Percentiles rank a stretch among this genome's conserved stretches.
These are phyloP conservation scores for Diplocarpon rosae DNA, from an alignment of 2,329 filamentous ascomycete species.

Conservation along the genomic window DNA sequence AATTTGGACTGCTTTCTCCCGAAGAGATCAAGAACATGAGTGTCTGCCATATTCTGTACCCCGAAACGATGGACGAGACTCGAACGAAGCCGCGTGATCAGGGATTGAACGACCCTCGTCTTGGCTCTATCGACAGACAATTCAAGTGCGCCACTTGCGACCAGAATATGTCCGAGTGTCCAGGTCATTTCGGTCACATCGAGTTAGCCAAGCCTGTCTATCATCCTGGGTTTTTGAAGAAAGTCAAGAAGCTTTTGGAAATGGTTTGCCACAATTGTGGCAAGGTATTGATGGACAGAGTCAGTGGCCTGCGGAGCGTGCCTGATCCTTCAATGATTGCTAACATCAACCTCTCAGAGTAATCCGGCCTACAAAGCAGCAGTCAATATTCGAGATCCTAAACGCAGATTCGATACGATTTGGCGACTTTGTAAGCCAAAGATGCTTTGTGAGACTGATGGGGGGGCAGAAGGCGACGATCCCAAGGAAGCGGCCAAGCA, in stretches of 20 bases:
- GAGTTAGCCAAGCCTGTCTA: constrained; percentile 94
- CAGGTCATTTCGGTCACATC: constrained; percentile 97
- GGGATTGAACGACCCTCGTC: constrained; percentile 88
- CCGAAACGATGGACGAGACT: constrained; percentile 99
- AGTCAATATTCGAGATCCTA: constrained; percentile 78
- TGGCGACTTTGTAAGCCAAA: constrained; percentile 90
- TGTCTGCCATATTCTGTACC: constrained; percentile 89
- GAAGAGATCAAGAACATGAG: constrained; percentile 99
- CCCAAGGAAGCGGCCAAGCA: constrained; percentile 40
- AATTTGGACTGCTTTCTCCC: constrained; percentile 93
- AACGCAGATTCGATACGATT: constrained; percentile 84
- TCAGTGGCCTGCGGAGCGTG: constrained; percentile 63
- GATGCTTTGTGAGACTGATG: constrained; percentile 70
- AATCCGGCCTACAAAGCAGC: constrained; percentile 77
- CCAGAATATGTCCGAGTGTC: constrained; percentile 90
- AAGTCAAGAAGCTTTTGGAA: constrained; percentile 98
- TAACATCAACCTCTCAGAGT: constrained; percentile 56
- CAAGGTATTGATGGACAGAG: constrained; percentile 93
- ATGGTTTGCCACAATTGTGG: constrained; percentile 98
- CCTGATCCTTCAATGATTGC: constrained; percentile 42
- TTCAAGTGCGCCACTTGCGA: constrained; percentile 95
- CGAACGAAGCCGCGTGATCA: constrained; percentile 81
- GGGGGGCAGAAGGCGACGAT: constrained; percentile 55
- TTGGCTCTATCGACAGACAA: constrained; percentile 91
- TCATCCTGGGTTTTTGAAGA: constrained; percentile 91